Base-by-base conservation (phyloP, 331 rosid species). In the Quercus phellos region DNA sequence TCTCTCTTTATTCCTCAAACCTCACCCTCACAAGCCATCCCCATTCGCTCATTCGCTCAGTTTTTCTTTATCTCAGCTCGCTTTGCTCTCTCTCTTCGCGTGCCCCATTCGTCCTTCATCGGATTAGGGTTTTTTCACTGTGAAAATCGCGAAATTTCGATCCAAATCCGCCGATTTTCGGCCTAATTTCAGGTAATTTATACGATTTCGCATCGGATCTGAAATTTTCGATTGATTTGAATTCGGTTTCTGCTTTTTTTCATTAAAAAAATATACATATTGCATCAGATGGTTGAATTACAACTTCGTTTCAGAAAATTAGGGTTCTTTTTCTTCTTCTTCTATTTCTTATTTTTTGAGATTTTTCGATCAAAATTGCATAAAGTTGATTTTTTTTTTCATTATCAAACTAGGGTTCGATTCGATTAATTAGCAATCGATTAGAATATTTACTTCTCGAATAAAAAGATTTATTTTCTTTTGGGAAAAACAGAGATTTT, bases 1-100 rank as follows among this genome's bases (percentile, higher is more conserved):
- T 79, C 63, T 19, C 50, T 78, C 69, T 79, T 63, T 79, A 74
- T 83, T 72, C 21, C 82, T 55, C 12, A 70, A 55, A 74, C 26
- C 66, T 34, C 4, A 32, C 17, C 27, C 43, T 4, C 1, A 2
- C 11, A 1, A 21, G 55, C 22, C 26, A 22, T 19, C 46, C 46
- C 11, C 73, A 5, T 74, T 68, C 29, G 14, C 12, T 77, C 59
- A 55, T 74, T 68, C 29, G 14, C 12, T 77, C 60, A 55, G 24
- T 69, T 77, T 12, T 4, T 59, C 46, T 38, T 38, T 8, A 77
- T 77, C 74, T 68, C 69, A 77, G 42, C 34, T 46, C 9, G 72
- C 53, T 60, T 61, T 54, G 32, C 51, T 12, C 64, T 70, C n/a
- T 59, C 51, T n/a, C 35, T 7, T 13, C 12, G 35, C 9, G 68